phyloP scores from a whole-genome alignment of 371 early-diverging fungal genomes.

The Circinella umbellata region DNA sequence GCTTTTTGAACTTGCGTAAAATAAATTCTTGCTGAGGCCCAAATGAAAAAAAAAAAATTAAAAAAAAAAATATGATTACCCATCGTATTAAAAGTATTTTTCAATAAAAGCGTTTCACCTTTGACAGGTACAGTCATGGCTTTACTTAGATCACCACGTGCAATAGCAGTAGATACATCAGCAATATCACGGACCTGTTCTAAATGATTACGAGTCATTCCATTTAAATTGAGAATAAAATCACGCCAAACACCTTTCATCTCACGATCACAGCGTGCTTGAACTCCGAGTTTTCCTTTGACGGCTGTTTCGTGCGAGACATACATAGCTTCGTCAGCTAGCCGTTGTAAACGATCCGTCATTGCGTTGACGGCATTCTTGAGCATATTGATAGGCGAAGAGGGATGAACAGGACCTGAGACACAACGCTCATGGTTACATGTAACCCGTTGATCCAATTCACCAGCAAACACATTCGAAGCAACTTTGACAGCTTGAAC shows the following conservation, averaged over 20 bases:
- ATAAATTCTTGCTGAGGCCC: neutral
- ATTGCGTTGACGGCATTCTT: conserved; percentile 70
- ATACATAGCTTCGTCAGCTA: conserved; percentile 62
- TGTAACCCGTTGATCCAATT: conserved; percentile 46
- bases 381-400: conserved; percentile 47
- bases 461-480: conserved; percentile 54
- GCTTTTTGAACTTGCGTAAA: neutral
- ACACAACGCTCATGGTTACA: conserved; percentile 48
- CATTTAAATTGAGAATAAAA: conserved; percentile 69
- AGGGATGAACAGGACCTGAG: conserved; percentile 32
- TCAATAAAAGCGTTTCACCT: conserved; percentile 73
- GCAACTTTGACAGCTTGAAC: conserved; percentile 55
- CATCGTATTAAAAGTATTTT: conserved; percentile 78
- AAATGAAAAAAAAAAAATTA: too few relatives aligned
- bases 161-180: conserved; percentile 74
- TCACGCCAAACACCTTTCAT: conserved; percentile 76
- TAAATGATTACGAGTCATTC: conserved; percentile 68
- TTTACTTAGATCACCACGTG: conserved; percentile 71
- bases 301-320: conserved; percentile 70
- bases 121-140: conserved; percentile 70
- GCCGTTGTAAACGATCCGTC: conserved; percentile 60
- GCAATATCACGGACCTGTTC: conserved; percentile 79
- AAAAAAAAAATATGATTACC: conserved; percentile 49
- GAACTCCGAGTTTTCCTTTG: conserved; percentile 71
- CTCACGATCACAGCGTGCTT: conserved; percentile 58